Base-by-base conservation (phyloP, 176 grass and related monocot species). In the Aegilops speltoides region DNA sequence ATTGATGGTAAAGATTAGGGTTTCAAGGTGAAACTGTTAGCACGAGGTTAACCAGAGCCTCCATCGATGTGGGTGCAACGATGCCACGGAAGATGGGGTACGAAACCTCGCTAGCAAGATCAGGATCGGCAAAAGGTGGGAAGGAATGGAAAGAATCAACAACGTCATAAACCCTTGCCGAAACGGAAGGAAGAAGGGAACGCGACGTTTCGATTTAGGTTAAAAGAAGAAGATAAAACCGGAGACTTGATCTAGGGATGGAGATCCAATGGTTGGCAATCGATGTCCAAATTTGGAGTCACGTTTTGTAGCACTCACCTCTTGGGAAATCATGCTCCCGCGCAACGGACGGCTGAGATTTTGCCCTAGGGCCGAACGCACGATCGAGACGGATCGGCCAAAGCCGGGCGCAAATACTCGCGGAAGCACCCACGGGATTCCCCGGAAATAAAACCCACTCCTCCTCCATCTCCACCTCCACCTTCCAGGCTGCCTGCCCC, bases 401-500 rank as follows among this genome's bases (percentile, higher is more conserved):
- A 69, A 63, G 81, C 82, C 78, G 71, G 82, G 71, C 78, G 41
- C 78, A 85, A 81, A 88, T 73, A 83, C 78, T 88, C 40, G 78
- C 86, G 50, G 64, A 82, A 86, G 82, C 72, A 69, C 86, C 83
- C 40, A 82, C 2, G 29, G 77, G 82, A 34, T 78, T 85, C 71
- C n/a, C 72, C 64, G 31, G 64, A 61, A 85, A 88, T 78, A 85
- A 88, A 91, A 90, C 82, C 85, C 83, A 56, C 29, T 74, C 45
- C 86, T 16, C 80, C 78, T 59, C 73, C 12, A 11, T 60, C 20
- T 62, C 67, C 83, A 72, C 31, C 79, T 88, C 89, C 26, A 59
- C 54, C 54, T 59, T 59, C 54, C 88, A 62, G 82, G 70, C 50
- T 68, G 57, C 85, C 88, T 54, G 50, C 54, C 80, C 36, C 29